Percentiles rank a stretch among this genome's conserved stretches.
Conservation (phyloP, 208 protist genomes). For the Polymyxa betae region DNA sequence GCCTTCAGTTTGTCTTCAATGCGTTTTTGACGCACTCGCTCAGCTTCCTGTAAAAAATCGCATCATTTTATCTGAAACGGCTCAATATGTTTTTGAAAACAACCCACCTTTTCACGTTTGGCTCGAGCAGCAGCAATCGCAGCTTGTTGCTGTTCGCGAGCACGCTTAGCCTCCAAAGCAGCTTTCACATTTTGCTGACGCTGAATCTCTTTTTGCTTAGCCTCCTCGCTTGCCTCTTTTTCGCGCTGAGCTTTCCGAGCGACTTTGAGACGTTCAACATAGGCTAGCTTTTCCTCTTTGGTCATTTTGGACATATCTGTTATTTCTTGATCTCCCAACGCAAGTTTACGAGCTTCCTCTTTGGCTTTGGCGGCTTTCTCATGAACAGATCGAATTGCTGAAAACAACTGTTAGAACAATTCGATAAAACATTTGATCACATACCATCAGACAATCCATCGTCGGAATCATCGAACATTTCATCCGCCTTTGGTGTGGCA, state of each 20-base stretch:
- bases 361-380: not conserved
- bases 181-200: not conserved
- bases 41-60: not conserved
- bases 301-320: constrained; percentile 12
- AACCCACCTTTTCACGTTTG: constrained; percentile 4
- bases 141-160: not conserved
- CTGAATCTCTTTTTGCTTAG: not conserved
- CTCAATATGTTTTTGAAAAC: too few relatives aligned
- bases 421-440: too few relatives aligned
- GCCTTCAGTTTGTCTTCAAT: not conserved
- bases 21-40: not conserved
- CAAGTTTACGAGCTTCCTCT: not conserved
- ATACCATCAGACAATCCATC: not conserved
- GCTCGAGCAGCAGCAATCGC: constrained; percentile 5
- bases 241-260: not conserved
- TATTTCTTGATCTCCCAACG: not conserved
- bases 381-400: not conserved
- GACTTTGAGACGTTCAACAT: constrained; percentile 16
- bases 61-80: too few relatives aligned
- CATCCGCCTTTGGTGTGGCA: not conserved
- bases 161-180: constrained; percentile 12
- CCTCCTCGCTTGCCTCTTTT: not conserved
- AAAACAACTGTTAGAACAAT: too few relatives aligned
- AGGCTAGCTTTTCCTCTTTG: constrained; percentile 8
- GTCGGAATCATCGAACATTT: not conserved